These are phyloP conservation scores for Neofusicoccum cordaticola DNA, from an alignment of 2,329 filamentous ascomycete species.

Conservation along the genomic window DNA sequence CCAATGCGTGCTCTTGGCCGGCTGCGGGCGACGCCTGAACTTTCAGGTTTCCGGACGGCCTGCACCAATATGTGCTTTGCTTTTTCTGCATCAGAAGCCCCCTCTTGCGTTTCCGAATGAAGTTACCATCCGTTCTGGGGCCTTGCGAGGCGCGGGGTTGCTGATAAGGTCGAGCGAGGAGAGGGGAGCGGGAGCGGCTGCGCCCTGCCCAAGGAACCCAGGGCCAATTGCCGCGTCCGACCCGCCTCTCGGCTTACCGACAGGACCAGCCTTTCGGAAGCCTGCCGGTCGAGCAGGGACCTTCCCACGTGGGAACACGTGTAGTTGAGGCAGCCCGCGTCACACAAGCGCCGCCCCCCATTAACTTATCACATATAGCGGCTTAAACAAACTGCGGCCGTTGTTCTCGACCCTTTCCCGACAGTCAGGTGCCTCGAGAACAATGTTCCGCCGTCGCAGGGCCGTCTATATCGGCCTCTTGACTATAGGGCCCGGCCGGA, in stretches of 20 bases:
- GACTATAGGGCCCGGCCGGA: background rate
- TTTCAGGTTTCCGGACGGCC: background rate
- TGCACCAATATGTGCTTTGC: background rate
- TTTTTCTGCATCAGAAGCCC: background rate
- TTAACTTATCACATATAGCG: conserved; percentile 2
- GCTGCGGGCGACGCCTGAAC: background rate
- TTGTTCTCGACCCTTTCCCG: background rate
- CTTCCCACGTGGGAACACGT: conserved; percentile 12
- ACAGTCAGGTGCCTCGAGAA: background rate
- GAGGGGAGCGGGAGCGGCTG: background rate
- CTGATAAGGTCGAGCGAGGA: background rate
- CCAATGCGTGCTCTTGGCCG: background rate
- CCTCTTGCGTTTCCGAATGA: background rate
- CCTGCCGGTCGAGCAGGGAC: background rate
- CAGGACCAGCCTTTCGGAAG: background rate
- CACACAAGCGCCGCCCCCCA: background rate
- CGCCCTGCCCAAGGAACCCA: background rate
- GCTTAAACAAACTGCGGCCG: background rate
- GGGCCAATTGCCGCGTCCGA: background rate
- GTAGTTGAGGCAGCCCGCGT: conserved; percentile 4
- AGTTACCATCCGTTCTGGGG: background rate
- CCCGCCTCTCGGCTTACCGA: conserved; percentile 4
- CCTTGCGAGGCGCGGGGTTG: background rate
- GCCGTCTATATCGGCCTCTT: background rate
- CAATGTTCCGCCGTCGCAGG: background rate